Evolutionary conservation across 768 basidiomycete genomes (phyloP), one percentile per base, ranked within the genome.

Genomic region (Galerina marginata): DNA sequence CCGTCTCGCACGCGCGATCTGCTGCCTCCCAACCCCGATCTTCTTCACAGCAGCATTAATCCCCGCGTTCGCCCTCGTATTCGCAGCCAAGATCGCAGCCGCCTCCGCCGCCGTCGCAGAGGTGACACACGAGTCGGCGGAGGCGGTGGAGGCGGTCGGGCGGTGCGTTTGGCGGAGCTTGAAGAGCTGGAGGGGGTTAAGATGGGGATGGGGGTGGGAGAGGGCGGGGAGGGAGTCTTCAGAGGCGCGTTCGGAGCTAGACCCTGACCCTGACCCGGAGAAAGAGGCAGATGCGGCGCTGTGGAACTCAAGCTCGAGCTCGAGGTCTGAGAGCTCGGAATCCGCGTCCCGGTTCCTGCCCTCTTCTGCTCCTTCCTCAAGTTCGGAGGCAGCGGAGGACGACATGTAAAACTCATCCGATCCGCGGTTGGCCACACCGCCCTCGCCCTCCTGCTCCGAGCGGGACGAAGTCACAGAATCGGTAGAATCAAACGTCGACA

Each of bases 21-120:
- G 56, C 46, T 57, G 56, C 15, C 56, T 23, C 37, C 46, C 56
- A 15, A 57, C 23, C 37, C 56, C 56, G 23, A 55, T 55, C 29
- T 55, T 46, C 12, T 44, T 42, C 42, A 20, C 20, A 4, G 14
- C 42, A 4, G 42, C 29, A 33, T 20, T 42, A 9, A 52, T 15
- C 15, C 51, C 51, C 12, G 51, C 51, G 29, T 53, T 53, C 7
- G 51, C 51, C 2, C 51, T 10, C 11, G 51, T 53, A n/a, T 53
- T 53, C 12, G 51, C 51, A 10, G 51, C 51, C 1, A 53, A n/a
- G 6, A 53, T 16, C 10, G 51, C 51, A 40, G 51, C 51, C 51
- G 38, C 51, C 36, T 42, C 23, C 6, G 15, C 36, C 9, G 37
- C 37, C 5, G 50, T 51, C 25, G 39, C 51, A 0, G 23, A 53